A percentile compares a stretch with the other conserved stretches of the same genome.
Conservation (phyloP, 176 grass and related monocot species). For the Carex cristatella region DNA sequence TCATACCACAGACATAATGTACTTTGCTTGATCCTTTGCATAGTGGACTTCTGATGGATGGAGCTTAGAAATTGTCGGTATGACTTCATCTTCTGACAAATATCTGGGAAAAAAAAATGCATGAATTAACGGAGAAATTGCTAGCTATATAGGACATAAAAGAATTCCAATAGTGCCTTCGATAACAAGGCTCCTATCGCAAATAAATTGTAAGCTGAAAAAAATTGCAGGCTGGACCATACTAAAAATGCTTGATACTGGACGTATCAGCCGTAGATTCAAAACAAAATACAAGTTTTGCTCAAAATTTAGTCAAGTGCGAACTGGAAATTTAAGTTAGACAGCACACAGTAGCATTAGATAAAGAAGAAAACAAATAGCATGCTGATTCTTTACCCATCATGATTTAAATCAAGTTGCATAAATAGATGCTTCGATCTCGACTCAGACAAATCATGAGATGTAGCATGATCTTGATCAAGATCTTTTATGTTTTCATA, state of each 20-base stretch:
- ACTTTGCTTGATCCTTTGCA: slow-evolving; percentile 66
- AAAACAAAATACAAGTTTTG: neutral
- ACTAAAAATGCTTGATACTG: neutral
- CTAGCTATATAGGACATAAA: neutral
- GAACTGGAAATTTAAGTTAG: neutral
- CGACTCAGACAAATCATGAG: slow-evolving; percentile 36
- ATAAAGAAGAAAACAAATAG: neutral
- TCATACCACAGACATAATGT: slow-evolving; percentile 75
- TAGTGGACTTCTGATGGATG: slow-evolving; percentile 72
- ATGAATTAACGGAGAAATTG: neutral
- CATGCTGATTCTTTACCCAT: slow-evolving; percentile 39
- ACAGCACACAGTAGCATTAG: neutral
- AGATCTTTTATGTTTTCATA: slow-evolving; percentile 63
- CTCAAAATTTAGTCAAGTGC: neutral
- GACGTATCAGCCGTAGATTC: neutral
- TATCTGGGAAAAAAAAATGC: slow-evolving; percentile 6
- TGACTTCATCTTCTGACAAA: slow-evolving; percentile 67
- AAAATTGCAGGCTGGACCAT: neutral
- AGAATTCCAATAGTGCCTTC: neutral
- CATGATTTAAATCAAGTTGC: slow-evolving; percentile 71
- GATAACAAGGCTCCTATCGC: neutral
- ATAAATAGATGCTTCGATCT: slow-evolving; percentile 55
- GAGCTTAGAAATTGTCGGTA: slow-evolving; percentile 64
- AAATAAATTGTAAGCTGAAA: neutral
- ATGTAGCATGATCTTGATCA: slow-evolving; percentile 41